Percentiles rank a stretch among this genome's conserved stretches.
These are phyloP conservation scores for Hansenula sp. DNA, from an alignment of 1,139 yeast genomes.

Conservation along the genomic window DNA sequence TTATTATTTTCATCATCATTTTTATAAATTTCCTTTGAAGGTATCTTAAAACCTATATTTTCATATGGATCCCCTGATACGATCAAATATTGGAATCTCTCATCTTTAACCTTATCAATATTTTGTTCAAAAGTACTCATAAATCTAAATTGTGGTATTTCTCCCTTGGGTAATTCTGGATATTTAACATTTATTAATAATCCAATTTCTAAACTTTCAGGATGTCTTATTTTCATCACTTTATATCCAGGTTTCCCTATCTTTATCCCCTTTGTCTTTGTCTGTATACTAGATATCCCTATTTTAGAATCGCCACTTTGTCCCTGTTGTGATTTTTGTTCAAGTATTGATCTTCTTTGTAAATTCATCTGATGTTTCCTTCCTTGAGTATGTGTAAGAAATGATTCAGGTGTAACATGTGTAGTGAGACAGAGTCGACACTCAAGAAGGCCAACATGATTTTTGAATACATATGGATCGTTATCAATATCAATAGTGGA, in stretches of 20 bases:
- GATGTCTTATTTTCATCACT: constrained; percentile 63
- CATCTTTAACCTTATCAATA: constrained; percentile 37
- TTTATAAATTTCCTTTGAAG: constrained; percentile 51
- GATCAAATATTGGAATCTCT: constrained; percentile 59
- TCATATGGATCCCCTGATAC: constrained; percentile 84
- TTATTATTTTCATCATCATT: constrained; percentile 24
- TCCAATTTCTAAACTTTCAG: constrained; percentile 53
- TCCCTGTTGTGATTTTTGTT: constrained; percentile 9
- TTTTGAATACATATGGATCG: constrained; percentile 75
- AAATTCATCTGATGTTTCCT: constrained; percentile 68
- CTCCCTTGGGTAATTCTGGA: constrained; percentile 42
- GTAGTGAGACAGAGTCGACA: constrained; percentile 74
- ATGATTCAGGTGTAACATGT: constrained; percentile 72
- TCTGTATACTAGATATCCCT: constrained; percentile 11
- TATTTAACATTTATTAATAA: constrained; percentile 53
- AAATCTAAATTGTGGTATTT: constrained; percentile 60
- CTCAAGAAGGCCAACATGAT: constrained; percentile 70
- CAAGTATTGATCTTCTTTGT: constrained; percentile 39
- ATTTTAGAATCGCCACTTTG: too few species aligned
- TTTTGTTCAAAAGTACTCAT: constrained; percentile 74
- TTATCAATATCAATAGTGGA: constrained; percentile 61
- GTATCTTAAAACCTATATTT: constrained; percentile 65
- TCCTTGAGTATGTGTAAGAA: constrained; percentile 77
- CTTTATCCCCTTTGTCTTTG: constrained; percentile 45
- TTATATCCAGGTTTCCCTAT: constrained; percentile 73